Evolutionary conservation across 2,329 filamentous ascomycete species (phyloP).

Genomic region (Phialocephala sp.): DNA sequence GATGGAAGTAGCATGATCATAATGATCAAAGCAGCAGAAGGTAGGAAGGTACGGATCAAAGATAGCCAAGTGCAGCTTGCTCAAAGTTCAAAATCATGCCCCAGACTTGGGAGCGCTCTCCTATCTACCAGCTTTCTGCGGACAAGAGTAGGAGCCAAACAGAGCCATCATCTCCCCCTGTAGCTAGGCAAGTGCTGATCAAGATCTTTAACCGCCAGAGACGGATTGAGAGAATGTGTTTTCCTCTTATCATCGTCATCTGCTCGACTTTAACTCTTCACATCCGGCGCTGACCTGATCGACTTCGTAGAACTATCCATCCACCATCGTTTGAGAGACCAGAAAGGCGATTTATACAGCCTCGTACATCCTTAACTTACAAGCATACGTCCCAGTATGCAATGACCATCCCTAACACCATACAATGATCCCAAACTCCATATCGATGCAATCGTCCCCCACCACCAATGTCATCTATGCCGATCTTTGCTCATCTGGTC

Average conservation of each 20-base stretch:
- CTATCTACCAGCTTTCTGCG: not conserved
- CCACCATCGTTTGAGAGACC: not conserved
- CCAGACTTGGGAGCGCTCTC: not conserved
- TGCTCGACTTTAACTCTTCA: not conserved
- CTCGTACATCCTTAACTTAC: slow-evolving; percentile 33
- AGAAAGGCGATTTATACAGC: slow-evolving; percentile 28
- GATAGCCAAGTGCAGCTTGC: not conserved
- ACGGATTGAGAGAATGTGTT: not conserved
- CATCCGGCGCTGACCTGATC: not conserved
- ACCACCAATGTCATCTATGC: slow-evolving; percentile 38
- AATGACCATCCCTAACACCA: slow-evolving; percentile 31
- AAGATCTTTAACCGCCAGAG: not conserved
- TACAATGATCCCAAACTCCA: slow-evolving; percentile 33
- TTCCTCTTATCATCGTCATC: not conserved
- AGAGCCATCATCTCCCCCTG: not conserved
- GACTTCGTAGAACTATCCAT: not conserved
- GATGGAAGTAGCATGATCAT: not conserved
- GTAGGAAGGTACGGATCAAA: not conserved
- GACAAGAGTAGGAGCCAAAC: not conserved
- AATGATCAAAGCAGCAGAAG: not conserved
- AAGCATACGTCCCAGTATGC: slow-evolving; percentile 25
- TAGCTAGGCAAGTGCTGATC: not conserved
- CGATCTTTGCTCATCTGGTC: slow-evolving; percentile 43
- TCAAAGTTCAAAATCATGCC: not conserved
- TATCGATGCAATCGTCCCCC: slow-evolving; percentile 14